Evolutionary conservation across 208 protist genomes (phyloP).

Genomic region (Crithidia thermophila): DNA sequence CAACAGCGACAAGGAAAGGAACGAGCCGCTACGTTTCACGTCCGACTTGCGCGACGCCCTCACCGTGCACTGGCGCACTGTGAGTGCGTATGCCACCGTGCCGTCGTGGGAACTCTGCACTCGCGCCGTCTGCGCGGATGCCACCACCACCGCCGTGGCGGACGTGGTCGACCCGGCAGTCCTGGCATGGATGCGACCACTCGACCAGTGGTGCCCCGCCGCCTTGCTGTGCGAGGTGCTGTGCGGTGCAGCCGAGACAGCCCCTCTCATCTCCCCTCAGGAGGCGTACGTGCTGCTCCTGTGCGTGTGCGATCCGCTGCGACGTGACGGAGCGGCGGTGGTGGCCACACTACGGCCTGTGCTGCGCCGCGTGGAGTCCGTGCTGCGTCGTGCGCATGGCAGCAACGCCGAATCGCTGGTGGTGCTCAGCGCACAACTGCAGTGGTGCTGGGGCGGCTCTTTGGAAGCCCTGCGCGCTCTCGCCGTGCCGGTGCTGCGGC

Average conservation of each 20-base stretch:
- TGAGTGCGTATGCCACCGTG: slow-evolving; percentile 4
- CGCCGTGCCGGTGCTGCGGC: slow-evolving; percentile 15
- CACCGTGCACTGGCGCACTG: slow-evolving; percentile 4
- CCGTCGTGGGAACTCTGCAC: slow-evolving; percentile 13
- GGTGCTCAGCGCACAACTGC: slow-evolving; percentile 26
- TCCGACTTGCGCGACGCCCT: slow-evolving; percentile 8
- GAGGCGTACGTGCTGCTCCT: slow-evolving; percentile 5
- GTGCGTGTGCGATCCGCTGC: slow-evolving; percentile 18
- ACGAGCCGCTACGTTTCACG: background rate
- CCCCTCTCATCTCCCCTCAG: background rate
- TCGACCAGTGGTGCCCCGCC: slow-evolving; percentile 2
- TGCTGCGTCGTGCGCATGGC: background rate
- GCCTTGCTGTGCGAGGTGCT: slow-evolving; percentile 17
- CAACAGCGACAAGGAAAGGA: background rate
- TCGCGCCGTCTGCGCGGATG: background rate
- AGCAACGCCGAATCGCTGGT: slow-evolving; percentile 18
- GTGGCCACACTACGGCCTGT: slow-evolving; percentile 11
- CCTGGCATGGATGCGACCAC: slow-evolving; percentile 10
- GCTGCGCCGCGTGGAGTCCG: slow-evolving; percentile 7
- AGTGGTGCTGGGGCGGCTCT: slow-evolving; percentile 28
- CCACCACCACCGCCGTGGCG: background rate
- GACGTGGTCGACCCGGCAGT: slow-evolving; percentile 13
- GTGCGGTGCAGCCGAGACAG: slow-evolving; percentile 9
- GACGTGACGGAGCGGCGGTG: slow-evolving; percentile 2
- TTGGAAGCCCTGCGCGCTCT: slow-evolving; percentile 22